Evolutionary conservation across 352 stramenopile species (phyloP).

Genomic region (Peronospora destructor): DNA sequence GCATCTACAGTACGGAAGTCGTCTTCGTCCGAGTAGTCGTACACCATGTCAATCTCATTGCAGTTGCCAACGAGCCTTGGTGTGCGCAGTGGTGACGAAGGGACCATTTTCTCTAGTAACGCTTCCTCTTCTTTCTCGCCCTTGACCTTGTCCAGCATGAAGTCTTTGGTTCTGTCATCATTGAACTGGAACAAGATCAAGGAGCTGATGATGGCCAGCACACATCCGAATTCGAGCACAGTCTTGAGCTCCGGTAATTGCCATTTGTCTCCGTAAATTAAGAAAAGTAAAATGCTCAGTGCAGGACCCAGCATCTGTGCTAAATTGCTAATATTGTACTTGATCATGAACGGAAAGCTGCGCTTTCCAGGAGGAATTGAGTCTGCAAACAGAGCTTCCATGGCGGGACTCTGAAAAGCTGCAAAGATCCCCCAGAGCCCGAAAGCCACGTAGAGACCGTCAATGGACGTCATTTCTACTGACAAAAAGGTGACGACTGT

Average conservation of each 20-base stretch:
- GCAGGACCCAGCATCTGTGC: conserved; percentile 52
- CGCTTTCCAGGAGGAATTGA: conserved; percentile 61
- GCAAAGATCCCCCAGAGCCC: conserved; percentile 62
- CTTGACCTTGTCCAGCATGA: conserved; percentile 19
- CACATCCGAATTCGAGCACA: conserved; percentile 54
- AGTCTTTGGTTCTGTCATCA: conserved; percentile 51
- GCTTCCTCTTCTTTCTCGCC: conserved; percentile 21
- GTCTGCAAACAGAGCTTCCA: conserved; percentile 71
- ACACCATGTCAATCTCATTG: conserved; percentile 49
- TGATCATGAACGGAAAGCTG: conserved; percentile 75
- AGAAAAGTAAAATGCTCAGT: conserved; percentile 53
- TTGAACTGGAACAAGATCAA: conserved; percentile 48
- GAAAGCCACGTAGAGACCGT: conserved; percentile 54
- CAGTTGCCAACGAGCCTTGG: conserved; percentile 53
- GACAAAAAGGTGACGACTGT: conserved; percentile 53
- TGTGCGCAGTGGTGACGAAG: conserved; percentile 41
- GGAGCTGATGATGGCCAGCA: conserved; percentile 44
- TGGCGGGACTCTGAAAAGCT: conserved; percentile 56
- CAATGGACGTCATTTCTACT: conserved; percentile 38
- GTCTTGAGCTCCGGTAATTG: conserved; percentile 43
- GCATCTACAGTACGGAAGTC: conserved; percentile 27
- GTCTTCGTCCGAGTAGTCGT: conserved; percentile 61
- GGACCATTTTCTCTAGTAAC: conserved; percentile 20
- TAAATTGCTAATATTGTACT: conserved; percentile 73
- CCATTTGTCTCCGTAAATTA: conserved; percentile 61